Base-by-base conservation (phyloP, 306 rosid genomes). In the Medicago truncatula region DNA sequence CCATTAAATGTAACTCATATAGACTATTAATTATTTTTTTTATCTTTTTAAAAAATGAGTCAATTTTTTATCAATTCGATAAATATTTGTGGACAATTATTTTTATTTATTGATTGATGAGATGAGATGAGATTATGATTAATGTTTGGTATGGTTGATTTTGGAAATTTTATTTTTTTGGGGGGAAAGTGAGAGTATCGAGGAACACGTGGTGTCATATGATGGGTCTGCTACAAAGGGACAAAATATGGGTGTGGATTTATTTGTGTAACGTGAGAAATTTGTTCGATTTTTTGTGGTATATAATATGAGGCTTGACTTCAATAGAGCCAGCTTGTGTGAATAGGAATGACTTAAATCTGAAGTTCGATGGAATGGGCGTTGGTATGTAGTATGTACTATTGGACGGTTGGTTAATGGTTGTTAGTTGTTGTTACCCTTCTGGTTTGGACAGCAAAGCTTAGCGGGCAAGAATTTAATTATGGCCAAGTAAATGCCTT, bases 141-240 rank as follows among this genome's bases (percentile, higher is more conserved):
- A 69, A 44, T 41, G 28, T 23, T 34, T 12, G 31, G 58, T 15
- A 60, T 44, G 71, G 28, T 20, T 20, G 12, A 76, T 85, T 67
- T 39, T 41, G 43, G 43, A 67, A 1, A 23, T 17, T 25, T 72
- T 23, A 1, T 21, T 15, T 38, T 14, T 41, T 47, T 43, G 25
- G 7, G 16, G 54, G 13, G 36, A 56, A 31, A 16, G 6, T 43
- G 67, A 17, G 71, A 21, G 85, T 76, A 77, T 78, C 81, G 80
- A 81, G 84, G 36, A 82, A 80, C 77, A 81, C 79, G 83, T 78
- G 85, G 78, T 15, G 56, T 9, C 69, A 39, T 59, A 7, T 73
- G 64, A 57, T 74, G 70, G 69, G 70, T 54, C 67, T 67, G 70
- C 61, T 41, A 41, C 58, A 73, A 74, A 28, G 53, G 62, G 85